Evolutionary conservation across 73 alveolate species (phyloP).

Genomic region (Paramecium primaurelia): DNA sequence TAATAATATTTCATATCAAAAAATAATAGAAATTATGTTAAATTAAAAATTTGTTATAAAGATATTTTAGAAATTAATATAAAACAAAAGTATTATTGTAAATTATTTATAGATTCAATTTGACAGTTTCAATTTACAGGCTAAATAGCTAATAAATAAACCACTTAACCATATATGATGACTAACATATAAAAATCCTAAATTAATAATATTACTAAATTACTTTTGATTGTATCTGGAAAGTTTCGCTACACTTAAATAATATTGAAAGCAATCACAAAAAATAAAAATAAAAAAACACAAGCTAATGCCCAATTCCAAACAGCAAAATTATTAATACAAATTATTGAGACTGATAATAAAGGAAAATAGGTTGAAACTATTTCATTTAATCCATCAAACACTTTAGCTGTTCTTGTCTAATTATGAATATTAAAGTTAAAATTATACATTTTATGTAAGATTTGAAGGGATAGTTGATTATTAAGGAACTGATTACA

Average conservation of each 20-base stretch:
- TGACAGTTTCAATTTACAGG: background rate
- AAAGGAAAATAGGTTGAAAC: background rate
- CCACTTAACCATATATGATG: background rate
- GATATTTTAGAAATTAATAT: too few species aligned
- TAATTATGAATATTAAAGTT: background rate
- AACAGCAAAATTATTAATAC: background rate
- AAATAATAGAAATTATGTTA: too few species aligned
- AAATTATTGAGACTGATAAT: background rate
- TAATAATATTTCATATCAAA: too few species aligned
- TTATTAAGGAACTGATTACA: background rate
- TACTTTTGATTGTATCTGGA: background rate
- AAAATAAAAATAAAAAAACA: background rate
- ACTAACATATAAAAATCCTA: background rate
- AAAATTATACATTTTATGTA: background rate
- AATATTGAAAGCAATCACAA: background rate
- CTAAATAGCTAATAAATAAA: background rate
- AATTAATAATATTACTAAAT: background rate
- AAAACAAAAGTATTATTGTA: background rate
- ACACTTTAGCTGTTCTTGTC: background rate
- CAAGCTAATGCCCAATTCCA: background rate
- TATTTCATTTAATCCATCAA: background rate
- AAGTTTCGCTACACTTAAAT: background rate
- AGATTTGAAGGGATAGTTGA: background rate
- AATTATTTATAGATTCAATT: background rate
- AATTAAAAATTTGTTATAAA: too few species aligned